Base-by-base conservation (phyloP, 768 basidiomycete species). In the Hemileccinum impolitum region DNA sequence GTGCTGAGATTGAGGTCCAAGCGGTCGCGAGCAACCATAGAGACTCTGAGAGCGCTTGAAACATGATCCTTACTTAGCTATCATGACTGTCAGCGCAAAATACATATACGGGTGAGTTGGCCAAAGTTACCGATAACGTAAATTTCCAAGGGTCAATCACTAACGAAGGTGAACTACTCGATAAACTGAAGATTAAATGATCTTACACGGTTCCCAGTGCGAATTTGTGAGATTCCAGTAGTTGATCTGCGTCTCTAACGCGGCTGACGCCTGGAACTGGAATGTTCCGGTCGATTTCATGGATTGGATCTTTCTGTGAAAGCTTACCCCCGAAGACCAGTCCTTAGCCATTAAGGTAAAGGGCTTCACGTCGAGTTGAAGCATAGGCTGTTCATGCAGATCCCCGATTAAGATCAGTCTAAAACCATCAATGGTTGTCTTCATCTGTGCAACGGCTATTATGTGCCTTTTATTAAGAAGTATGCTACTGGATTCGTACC, bases 141-240 rank as follows among this genome's bases (percentile, higher is more conserved):
- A 96, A 87, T 15, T 84, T 87, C 94, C 95, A 99, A 3, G 96
- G 96, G 63, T 99, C 96, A 53, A 95, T 90, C 46, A 99, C 87
- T 90, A 40, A 35, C 12, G 14, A 47, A 45, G 28, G 21, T 68
- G 47, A 70, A 34, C 15, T 25, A 3, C 6, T 9, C 40, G 26
- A 42, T 40, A 25, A 36, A 17, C 4, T n/a, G 25, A 39, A 39
- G 30, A 43, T 8, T 31, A 56, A 36, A 12, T 1, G 70, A 42
- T 34, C 84, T 54, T 62, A 89, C 88, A 66, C 26, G 96, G 95
- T 68, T 98, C 96, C 93, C 96, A 99, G 61, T 98, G 93, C 41
- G 96, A 98, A 63, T 96, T 97, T 19, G 86, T 85, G 43, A 98
- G 69, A 67, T 99, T 99, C 91, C 93, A 99, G 61, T 96, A 99